Evolutionary conservation across 345 rosid species (phyloP), one percentile per base, ranked within the genome.

Genomic region (Carallia pectinifolia): DNA sequence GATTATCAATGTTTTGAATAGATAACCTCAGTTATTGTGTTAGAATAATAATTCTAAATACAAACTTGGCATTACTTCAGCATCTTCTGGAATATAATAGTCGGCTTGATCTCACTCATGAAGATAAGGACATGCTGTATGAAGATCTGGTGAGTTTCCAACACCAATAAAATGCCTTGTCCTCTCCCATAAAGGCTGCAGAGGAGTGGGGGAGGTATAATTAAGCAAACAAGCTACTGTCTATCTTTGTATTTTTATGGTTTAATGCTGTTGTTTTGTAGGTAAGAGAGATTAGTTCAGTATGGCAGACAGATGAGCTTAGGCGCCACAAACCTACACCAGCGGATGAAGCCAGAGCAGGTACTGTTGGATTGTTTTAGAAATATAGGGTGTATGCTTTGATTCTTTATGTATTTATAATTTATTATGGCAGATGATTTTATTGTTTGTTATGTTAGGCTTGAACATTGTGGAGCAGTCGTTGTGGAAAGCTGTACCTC

Each of bases 251-350:
- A 61, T 63, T 47, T 23, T 53, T 62, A 19, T 30, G 12, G 36
- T 67, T 80, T 38, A 40, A 58, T 77, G 23, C 53, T 72, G 66
- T 56, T 60, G 50, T 44, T 75, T 67, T 74, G 53, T 73, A 92
- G 98, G 89, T 93, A 62, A 87, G 97, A 80, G 98, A 93, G 84
- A 89, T 90, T 74, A 89, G 90, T 68, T 85, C 95, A 37, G 81
- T 90, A 81, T 93, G 98, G 98, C 97, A 92, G 85, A 92, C 97
- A 29, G 98, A 92, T 77, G 98, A 92, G 83, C 95, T 92, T 73
- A 89, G 98, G 85, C 95, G 97, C 71, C 97, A 89, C 71, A 89
- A 83, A 74, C 98, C 98, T 18, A 90, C 97, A 39, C 97, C 97
- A 60, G 98, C 86, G 29, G 98, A 92, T 81, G 98, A 92, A 82